A percentile compares a stretch with the other conserved stretches of the same genome.
phyloP scores from a whole-genome alignment of 371 early-diverging fungal genomes.

The Basidiobolus meristosporus region DNA sequence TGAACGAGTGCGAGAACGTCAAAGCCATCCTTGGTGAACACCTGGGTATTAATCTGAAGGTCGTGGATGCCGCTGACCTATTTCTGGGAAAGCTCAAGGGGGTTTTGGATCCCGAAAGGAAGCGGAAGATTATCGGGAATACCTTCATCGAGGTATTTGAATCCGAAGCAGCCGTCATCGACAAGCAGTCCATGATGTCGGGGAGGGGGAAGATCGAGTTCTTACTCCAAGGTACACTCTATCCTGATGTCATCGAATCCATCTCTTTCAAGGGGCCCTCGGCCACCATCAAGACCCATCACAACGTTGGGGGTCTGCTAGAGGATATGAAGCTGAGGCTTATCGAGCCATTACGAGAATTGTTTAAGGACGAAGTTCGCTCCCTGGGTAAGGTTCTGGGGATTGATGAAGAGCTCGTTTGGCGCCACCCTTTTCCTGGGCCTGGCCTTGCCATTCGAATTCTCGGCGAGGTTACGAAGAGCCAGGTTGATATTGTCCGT shows the following conservation, averaged over 20 bases:
- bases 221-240: slow-evolving; percentile 91
- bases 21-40: slow-evolving; percentile 66
- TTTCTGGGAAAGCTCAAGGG: slow-evolving; percentile 79
- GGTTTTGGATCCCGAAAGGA: slow-evolving; percentile 87
- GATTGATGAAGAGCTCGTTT: slow-evolving; percentile 85
- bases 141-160: slow-evolving; percentile 96
- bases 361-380: slow-evolving; percentile 97
- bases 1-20: slow-evolving; percentile 77
- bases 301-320: slow-evolving; percentile 92
- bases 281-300: slow-evolving; percentile 96
- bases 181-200: slow-evolving; percentile 37
- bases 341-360: slow-evolving; percentile 91
- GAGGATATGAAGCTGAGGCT: slow-evolving; percentile 93
- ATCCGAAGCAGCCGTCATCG: slow-evolving; percentile 74
- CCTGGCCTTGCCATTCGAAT: slow-evolving; percentile 96
- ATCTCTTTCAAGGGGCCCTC: slow-evolving; percentile 96
- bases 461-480: slow-evolving; percentile 82
- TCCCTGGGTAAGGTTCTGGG: slow-evolving; percentile 71
- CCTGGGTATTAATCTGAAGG: slow-evolving; percentile 85
- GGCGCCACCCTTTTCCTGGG: slow-evolving; percentile 98
- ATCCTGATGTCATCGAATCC: slow-evolving; percentile 96
- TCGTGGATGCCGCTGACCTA: slow-evolving; percentile 74
- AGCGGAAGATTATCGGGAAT: slow-evolving; percentile 96
- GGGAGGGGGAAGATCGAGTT: slow-evolving; percentile 65
- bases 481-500: slow-evolving; percentile 84